Conservation (phyloP, 73 alveolate species). For the Paramecium primaurelia region DNA sequence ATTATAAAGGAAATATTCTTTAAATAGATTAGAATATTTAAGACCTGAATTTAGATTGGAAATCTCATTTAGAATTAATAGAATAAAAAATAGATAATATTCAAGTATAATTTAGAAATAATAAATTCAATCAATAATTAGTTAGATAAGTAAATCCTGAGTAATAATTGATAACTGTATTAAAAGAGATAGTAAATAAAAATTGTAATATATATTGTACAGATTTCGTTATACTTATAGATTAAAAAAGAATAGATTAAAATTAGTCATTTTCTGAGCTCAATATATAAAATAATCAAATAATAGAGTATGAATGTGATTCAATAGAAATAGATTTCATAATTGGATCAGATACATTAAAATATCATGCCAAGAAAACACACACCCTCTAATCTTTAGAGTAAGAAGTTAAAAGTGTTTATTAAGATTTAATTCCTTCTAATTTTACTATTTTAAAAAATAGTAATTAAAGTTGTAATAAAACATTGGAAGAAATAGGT, state of each 20-base stretch:
- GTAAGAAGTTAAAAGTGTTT: background rate
- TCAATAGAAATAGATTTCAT: background rate
- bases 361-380: background rate
- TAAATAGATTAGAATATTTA: background rate
- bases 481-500: background rate
- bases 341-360: background rate
- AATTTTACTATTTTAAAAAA: background rate
- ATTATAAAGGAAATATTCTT: background rate
- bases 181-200: background rate
- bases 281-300: background rate
- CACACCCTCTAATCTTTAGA: background rate
- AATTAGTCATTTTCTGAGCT: background rate
- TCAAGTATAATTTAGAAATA: background rate
- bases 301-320: background rate
- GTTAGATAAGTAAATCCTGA: background rate
- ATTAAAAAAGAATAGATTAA: background rate
- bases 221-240: background rate
- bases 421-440: background rate
- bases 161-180: background rate
- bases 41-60: background rate
- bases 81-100: background rate
- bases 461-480: background rate
- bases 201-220: background rate
- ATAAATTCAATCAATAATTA: background rate
- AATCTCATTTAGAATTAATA: background rate